Evolutionary conservation across 208 protist genomes (phyloP), one percentile per base, ranked within the genome.

Genomic region (Crithidia brevicula): DNA sequence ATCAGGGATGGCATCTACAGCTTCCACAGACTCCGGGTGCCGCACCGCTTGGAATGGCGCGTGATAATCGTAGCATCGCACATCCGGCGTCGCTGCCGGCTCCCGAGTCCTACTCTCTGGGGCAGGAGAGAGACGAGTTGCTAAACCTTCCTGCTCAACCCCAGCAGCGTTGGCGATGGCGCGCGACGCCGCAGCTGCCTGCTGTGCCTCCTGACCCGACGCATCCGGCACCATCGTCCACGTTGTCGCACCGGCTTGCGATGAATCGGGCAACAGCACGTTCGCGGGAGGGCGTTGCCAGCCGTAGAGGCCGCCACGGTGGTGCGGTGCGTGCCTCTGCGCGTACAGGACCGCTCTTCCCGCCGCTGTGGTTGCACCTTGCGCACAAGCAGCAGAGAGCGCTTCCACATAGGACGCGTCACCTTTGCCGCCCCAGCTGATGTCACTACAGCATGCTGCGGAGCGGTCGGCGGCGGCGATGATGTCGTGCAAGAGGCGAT

Each of bases 251-350:
- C 42, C n/a, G n/a, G n/a, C 18, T 33, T 65, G 60, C 20, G 53
- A 27, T 4, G 52, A 54, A 30, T 69, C 53, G 16, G 76, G 76
- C 59, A 81, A 36, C 45, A 81, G 40, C 43, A 81, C 76, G 33
- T 81, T 72, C 13, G 43, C 9, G n/a, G 76, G 76, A 6, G 76
- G 76, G 6, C 15, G 47, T 23, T 70, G 56, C 76, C 76, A 81
- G 15, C 70, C 76, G 40, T 70, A 34, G 3, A 73, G 38, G 18
- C 45, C 38, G 16, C 60, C 40, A 13, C 34, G 25, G 8, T 52
- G 25, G 0, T 23, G 15, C 15, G 27, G 20, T 27, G 15, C 36
- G 36, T 60, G 54, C 20, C 45, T 43, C 42, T 50, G 63, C 58
- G 61, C 31, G 47, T 50, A 52, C 42, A 63, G 31, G 33, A 28